These are phyloP conservation scores for Tylopilus cervinicoccineus DNA, from an alignment of 768 basidiomycete species.

Conservation along the genomic window DNA sequence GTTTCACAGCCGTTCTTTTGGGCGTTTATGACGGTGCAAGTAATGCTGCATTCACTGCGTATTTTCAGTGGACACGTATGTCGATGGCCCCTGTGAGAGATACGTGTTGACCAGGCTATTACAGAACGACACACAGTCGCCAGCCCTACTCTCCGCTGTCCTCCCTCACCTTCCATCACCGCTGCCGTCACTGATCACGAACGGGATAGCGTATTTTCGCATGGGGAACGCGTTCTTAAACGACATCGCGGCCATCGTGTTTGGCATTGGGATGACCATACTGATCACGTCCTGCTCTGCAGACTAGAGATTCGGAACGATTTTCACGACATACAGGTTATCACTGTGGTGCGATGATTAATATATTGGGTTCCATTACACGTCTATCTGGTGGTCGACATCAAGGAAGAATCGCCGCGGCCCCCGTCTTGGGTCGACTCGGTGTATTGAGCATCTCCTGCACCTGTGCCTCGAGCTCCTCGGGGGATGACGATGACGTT, in stretches of 20 bases:
- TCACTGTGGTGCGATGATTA: slow-evolving; percentile 2
- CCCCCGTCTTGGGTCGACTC: slow-evolving; percentile 34
- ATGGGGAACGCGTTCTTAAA: slow-evolving; percentile 67
- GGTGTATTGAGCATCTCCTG: slow-evolving; percentile 30
- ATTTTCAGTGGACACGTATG: slow-evolving; percentile 69
- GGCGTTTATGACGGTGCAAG: slow-evolving; percentile 71
- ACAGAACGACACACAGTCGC: slow-evolving; percentile 58
- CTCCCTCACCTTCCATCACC: slow-evolving; percentile 66
- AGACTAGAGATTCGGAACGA: slow-evolving; percentile 11
- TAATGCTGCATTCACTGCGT: slow-evolving; percentile 66
- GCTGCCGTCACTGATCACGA: slow-evolving; percentile 57
- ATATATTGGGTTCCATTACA: slow-evolving; percentile 1
- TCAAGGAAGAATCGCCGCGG: slow-evolving; percentile 38
- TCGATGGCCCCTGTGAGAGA: slow-evolving; percentile 5
- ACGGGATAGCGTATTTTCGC: slow-evolving; percentile 61
- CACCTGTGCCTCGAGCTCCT: slow-evolving; percentile 23
- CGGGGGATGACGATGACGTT: slow-evolving; percentile 12
- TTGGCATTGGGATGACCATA: slow-evolving; percentile 68
- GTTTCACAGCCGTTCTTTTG: slow-evolving; percentile 69
- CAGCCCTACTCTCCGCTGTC: slow-evolving; percentile 53
- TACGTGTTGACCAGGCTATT: slow-evolving; percentile 3
- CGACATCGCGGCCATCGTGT: slow-evolving; percentile 63
- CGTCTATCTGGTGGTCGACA: neutral
- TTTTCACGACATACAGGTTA: neutral
- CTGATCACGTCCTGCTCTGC: slow-evolving; percentile 48